Evolutionary conservation across 2,329 filamentous ascomycete genomes (phyloP).

Genomic region (Ophiocordyceps camponoti-floridani): DNA sequence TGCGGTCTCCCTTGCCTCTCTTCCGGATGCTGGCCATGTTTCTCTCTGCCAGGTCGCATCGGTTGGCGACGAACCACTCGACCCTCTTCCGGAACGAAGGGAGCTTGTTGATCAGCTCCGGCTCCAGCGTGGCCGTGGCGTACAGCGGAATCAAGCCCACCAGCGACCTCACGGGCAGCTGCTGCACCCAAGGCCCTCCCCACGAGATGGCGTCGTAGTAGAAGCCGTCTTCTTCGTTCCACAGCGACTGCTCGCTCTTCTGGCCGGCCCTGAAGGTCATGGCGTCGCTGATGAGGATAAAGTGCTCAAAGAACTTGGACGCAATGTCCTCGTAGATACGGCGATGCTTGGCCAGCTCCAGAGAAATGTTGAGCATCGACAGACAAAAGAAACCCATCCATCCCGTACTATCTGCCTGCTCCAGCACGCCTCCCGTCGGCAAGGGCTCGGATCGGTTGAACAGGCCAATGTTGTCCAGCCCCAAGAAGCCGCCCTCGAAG

Average conservation of each 20-base stretch:
- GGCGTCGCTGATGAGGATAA: constrained; percentile 92
- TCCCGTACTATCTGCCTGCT: constrained; percentile 92
- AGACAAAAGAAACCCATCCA: constrained; percentile 99
- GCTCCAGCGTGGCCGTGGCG: constrained; percentile 80
- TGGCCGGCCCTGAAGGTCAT: constrained; percentile 68
- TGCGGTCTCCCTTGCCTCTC: constrained; percentile 75
- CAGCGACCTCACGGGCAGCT: constrained; percentile 78
- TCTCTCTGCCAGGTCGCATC: constrained; percentile 69
- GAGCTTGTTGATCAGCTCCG: constrained; percentile 79
- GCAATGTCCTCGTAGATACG: constrained; percentile 93
- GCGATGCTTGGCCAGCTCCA: constrained; percentile 88
- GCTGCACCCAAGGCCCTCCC: constrained; percentile 83
- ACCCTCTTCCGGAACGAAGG: constrained; percentile 85
- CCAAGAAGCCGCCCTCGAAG: constrained; percentile 90
- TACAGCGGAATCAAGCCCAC: constrained; percentile 90
- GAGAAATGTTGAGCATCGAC: constrained; percentile 90
- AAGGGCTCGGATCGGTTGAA: constrained; percentile 95
- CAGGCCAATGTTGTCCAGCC: constrained; percentile 89
- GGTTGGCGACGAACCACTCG: constrained; percentile 86
- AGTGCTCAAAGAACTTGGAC: constrained; percentile 97
- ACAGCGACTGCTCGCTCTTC: constrained; percentile 65
- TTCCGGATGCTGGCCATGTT: constrained; percentile 90
- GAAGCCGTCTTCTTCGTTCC: constrained; percentile 94
- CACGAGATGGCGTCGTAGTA: constrained; percentile 98
- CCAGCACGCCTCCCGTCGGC: constrained; percentile 80